Conservation (phyloP, 73 alveolate species). For the Tetrahymena malaccensis region DNA sequence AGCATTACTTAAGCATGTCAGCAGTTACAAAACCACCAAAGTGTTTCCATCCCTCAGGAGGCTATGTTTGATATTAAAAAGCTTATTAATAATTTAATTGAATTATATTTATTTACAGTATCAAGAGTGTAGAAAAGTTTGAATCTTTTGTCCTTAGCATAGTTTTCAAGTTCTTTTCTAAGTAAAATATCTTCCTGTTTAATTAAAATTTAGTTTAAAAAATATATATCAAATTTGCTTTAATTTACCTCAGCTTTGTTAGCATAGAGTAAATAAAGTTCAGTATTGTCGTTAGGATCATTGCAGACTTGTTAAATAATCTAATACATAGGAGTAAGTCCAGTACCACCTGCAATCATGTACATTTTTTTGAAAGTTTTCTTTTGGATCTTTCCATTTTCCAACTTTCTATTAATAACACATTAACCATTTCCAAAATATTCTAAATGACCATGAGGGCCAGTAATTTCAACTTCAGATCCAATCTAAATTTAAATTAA, state of each 20-base stretch:
- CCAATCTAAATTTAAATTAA: neutral
- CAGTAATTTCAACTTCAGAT: slow-evolving; percentile 13
- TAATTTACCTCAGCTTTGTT: slow-evolving; percentile 47
- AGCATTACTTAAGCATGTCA: slow-evolving; percentile 45
- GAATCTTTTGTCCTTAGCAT: slow-evolving; percentile 42
- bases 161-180: slow-evolving; percentile 58
- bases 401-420: neutral
- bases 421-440: slow-evolving; percentile 38
- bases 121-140: slow-evolving; percentile 59
- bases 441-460: slow-evolving; percentile 26
- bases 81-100: neutral
- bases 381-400: neutral
- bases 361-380: slow-evolving; percentile 24
- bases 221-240: neutral
- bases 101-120: slow-evolving; percentile 9
- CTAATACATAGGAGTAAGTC: slow-evolving; percentile 70
- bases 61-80: neutral
- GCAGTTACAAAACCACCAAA: slow-evolving; percentile 53
- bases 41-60: slow-evolving; percentile 55
- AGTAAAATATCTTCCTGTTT: slow-evolving; percentile 55
- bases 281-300: slow-evolving; percentile 45
- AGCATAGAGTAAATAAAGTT: slow-evolving; percentile 48
- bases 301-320: slow-evolving; percentile 43
- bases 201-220: neutral
- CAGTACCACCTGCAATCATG: slow-evolving; percentile 78